Conservation (phyloP, 2,329 filamentous ascomycete genomes). For the Rosellinia necatrix region DNA sequence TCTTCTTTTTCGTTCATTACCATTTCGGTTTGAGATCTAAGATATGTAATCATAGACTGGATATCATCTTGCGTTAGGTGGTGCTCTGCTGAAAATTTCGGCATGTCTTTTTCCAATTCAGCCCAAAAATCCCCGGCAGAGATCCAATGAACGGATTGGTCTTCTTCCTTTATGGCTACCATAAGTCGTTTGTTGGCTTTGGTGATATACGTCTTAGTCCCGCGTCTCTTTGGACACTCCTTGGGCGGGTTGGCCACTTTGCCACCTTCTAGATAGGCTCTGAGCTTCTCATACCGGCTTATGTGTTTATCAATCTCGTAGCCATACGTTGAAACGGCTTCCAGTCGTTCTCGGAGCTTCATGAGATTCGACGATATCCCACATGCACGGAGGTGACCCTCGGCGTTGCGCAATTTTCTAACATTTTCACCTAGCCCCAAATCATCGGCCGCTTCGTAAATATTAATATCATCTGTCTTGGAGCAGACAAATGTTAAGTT, state of each 20-base stretch:
- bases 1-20: conserved; percentile 11
- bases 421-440: conserved; percentile 43
- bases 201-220: conserved; percentile 27
- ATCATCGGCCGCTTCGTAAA: conserved; percentile 55
- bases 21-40: conserved; percentile 7
- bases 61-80: conserved; percentile 15
- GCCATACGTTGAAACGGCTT: conserved; percentile 47
- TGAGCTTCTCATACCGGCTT: conserved; percentile 21
- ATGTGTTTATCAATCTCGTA: conserved; percentile 36
- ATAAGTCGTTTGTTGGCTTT: conserved; percentile 22
- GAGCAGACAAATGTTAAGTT: conserved; percentile 56
- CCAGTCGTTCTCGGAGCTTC: conserved; percentile 52
- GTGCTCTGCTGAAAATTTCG: conserved; percentile 33
- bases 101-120: conserved; percentile 18
- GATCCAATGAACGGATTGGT: conserved; percentile 4
- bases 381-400: neutral
- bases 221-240: conserved; percentile 48
- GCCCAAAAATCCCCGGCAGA: conserved; percentile 23
- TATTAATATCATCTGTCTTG: conserved; percentile 55
- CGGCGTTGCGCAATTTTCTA: neutral
- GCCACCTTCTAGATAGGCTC: conserved; percentile 27
- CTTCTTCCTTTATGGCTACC: conserved; percentile 4
- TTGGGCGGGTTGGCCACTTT: conserved; percentile 13
- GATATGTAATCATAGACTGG: conserved; percentile 18
- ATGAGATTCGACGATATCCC: conserved; percentile 42